These are phyloP conservation scores for Macrophomina pseudophaseolina DNA, from an alignment of 2,329 filamentous ascomycete genomes.

Conservation along the genomic window DNA sequence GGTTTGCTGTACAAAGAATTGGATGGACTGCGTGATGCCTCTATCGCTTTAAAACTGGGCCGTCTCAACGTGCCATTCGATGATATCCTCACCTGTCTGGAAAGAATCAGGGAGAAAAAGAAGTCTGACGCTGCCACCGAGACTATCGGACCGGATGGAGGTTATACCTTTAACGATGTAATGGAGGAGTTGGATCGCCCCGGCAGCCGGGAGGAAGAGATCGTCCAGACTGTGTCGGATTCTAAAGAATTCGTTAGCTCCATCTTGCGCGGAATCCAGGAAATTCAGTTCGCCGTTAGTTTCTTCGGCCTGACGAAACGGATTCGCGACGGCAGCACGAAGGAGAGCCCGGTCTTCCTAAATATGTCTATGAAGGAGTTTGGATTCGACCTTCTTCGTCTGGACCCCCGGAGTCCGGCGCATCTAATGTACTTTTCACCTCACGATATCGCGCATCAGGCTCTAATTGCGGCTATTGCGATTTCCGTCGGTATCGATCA, in stretches of 20 bases:
- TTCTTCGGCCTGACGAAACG: conserved; percentile 86
- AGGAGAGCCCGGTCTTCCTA: conserved; percentile 71
- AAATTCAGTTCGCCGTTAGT: conserved; percentile 93
- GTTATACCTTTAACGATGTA: conserved; percentile 73
- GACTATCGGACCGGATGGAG: conserved; percentile 45
- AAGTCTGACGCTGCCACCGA: conserved; percentile 30
- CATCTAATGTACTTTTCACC: conserved; percentile 98
- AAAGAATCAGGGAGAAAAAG: conserved; percentile 58
- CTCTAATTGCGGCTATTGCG: conserved; percentile 86
- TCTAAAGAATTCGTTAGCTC: conserved; percentile 92
- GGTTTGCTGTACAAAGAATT: conserved; percentile 84
- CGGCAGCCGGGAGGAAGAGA: conserved; percentile 68
- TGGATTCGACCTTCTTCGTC: conserved; percentile 86
- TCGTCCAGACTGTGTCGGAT: conserved; percentile 85
- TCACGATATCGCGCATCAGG: conserved; percentile 93
- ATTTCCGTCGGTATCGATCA: conserved; percentile 92
- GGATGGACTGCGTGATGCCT: conserved; percentile 87
- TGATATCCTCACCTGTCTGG: conserved; percentile 71
- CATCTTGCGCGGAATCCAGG: conserved; percentile 88
- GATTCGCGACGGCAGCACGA: conserved; percentile 69
- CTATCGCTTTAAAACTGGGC: conserved; percentile 88
- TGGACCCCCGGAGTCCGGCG: conserved; percentile 90
- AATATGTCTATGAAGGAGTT: conserved; percentile 96
- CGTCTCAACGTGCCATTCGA: conserved; percentile 90
- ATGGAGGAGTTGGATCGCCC: conserved; percentile 74